A percentile compares a stretch with the other conserved stretches of the same genome.
These are phyloP conservation scores for Huntiella moniliformis DNA, from an alignment of 2,329 filamentous ascomycete genomes.

Conservation along the genomic window DNA sequence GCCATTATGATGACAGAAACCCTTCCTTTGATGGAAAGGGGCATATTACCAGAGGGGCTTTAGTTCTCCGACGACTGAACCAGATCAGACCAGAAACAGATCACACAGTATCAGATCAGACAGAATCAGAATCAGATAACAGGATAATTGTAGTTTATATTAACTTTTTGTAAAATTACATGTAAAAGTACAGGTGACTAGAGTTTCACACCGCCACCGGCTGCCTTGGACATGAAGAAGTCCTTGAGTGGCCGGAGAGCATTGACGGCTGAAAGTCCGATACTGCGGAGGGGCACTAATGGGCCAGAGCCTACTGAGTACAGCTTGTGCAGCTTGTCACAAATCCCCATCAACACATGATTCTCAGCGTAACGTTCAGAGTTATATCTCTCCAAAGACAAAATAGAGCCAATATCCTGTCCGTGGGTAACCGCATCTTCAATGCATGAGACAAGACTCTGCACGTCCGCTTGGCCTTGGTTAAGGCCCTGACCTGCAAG, in stretches of 20 bases:
- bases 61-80: too few species aligned
- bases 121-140: too few species aligned
- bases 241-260: constrained; percentile 56
- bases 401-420: constrained; percentile 63
- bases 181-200: constrained; percentile 17
- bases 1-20: not conserved
- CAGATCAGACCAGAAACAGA: too few species aligned
- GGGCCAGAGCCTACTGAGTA: constrained; percentile 69
- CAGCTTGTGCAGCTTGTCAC: constrained; percentile 81
- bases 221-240: constrained; percentile 64
- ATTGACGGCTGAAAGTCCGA: constrained; percentile 62
- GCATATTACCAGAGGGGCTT: too few species aligned
- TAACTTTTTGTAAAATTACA: not conserved
- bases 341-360: constrained; percentile 57
- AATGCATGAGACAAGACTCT: constrained; percentile 57
- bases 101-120: too few species aligned
- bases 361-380: constrained; percentile 68
- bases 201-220: constrained; percentile 30
- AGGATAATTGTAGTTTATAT: too few species aligned
- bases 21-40: too few species aligned
- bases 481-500: constrained; percentile 90
- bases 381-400: constrained; percentile 67
- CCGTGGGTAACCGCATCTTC: constrained; percentile 62
- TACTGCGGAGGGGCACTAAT: constrained; percentile 57
- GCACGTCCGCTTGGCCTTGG: constrained; percentile 75